Percentiles rank a stretch among this genome's conserved stretches.
Conservation (phyloP, 2,329 filamentous ascomycete species). For the Penicillium psychrosexuale region DNA sequence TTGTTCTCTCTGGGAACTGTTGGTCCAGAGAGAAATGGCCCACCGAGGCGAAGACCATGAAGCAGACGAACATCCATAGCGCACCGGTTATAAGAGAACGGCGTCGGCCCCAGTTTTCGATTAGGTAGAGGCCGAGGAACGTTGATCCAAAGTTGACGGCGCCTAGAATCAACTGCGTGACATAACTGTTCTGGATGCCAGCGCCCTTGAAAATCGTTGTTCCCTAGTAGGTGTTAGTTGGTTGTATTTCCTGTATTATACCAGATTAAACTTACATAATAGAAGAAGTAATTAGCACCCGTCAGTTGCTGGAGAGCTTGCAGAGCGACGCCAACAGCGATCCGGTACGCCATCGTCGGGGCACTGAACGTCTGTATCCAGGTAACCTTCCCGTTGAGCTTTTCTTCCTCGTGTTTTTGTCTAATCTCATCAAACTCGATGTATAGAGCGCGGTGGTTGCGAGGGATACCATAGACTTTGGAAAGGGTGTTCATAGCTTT, state of each 20-base stretch:
- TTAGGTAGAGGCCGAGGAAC: conserved; percentile 64
- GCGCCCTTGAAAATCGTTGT: conserved; percentile 56
- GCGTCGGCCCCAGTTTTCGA: conserved; percentile 67
- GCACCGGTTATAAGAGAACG: conserved; percentile 64
- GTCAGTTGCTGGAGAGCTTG: conserved; percentile 47
- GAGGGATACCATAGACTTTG: conserved; percentile 53
- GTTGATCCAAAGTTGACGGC: conserved; percentile 66
- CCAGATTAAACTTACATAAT: conserved; percentile 49
- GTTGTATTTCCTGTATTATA: background rate
- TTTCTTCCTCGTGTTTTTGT: conserved; percentile 54
- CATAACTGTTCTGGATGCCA: conserved; percentile 61
- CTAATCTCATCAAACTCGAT: conserved; percentile 56
- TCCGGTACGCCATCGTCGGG: conserved; percentile 44
- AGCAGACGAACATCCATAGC: conserved; percentile 64
- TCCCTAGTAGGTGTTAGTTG: conserved; percentile 11
- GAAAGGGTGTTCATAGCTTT: conserved; percentile 52
- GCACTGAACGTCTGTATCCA: conserved; percentile 42
- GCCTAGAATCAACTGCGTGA: conserved; percentile 62
- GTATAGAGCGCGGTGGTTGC: conserved; percentile 52
- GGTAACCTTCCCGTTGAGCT: conserved; percentile 31
- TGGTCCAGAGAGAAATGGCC: conserved; percentile 45
- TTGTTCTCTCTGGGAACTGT: conserved; percentile 40
- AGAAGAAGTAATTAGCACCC: conserved; percentile 50
- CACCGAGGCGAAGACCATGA: conserved; percentile 62
- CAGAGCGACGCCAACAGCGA: conserved; percentile 40